Conservation (phyloP, 306 rosid species). For the Prunus mume region DNA sequence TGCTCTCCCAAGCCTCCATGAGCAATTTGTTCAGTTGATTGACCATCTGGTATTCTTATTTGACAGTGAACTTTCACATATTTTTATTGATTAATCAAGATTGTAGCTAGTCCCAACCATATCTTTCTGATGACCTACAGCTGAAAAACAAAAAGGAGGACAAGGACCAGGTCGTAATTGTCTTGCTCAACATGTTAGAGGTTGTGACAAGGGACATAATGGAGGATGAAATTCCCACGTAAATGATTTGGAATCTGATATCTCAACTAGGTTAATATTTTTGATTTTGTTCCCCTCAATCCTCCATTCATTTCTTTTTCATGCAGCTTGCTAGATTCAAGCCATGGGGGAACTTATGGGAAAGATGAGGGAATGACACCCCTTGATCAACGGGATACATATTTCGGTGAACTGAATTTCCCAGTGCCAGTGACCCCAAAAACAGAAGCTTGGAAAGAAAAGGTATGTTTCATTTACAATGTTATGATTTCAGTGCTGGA, state of each 20-base stretch:
- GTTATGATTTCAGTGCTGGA: conserved; percentile 1
- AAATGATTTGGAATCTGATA: conserved; percentile 21
- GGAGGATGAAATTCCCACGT: conserved; percentile 75
- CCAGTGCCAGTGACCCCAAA: conserved; percentile 47
- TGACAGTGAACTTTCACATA: neutral
- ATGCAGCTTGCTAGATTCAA: conserved; percentile 76
- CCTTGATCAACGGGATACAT: conserved; percentile 55
- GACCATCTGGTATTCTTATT: conserved; percentile 63
- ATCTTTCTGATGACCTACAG: conserved; percentile 40
- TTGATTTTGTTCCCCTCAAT: conserved; percentile 1
- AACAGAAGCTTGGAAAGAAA: conserved; percentile 89
- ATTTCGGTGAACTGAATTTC: conserved; percentile 61
- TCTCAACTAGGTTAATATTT: conserved; percentile 13
- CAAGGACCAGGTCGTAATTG: conserved; percentile 81
- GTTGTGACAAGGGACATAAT: conserved; percentile 90
- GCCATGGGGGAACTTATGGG: conserved; percentile 58
- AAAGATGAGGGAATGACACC: conserved; percentile 68
- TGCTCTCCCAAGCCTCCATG: conserved; percentile 66
- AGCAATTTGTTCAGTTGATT: conserved; percentile 61
- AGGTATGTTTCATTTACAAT: conserved; percentile 43
- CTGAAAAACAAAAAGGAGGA: conserved; percentile 51
- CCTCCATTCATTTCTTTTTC: conserved; percentile 22
- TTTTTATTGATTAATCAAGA: conserved; percentile 12
- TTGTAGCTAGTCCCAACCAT: conserved; percentile 16
- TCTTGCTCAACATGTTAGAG: conserved; percentile 93